Percentiles rank a stretch among this genome's conserved stretches.
phyloP scores from a whole-genome alignment of 805 yeast species.

The Wickerhamomyces sydowiorum region DNA sequence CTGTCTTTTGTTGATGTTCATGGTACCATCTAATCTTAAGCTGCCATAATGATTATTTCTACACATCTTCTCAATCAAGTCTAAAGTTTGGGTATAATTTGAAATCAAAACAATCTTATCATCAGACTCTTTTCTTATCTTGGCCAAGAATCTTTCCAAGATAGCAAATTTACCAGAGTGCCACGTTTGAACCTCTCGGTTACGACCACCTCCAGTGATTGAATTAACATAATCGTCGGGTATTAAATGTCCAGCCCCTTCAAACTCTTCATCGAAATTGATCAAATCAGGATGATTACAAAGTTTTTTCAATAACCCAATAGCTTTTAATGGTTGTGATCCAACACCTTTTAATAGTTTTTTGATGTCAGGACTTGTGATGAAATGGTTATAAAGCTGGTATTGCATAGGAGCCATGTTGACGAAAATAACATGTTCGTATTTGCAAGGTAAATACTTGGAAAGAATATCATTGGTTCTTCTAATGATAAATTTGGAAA shows the following conservation, averaged over 20 bases:
- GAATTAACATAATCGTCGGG: constrained; percentile 68
- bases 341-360: constrained; percentile 61
- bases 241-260: constrained; percentile 55
- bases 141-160: constrained; percentile 74
- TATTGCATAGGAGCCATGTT: constrained; percentile 74
- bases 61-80: constrained; percentile 84
- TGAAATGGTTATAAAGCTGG: constrained; percentile 62
- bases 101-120: constrained; percentile 94
- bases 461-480: constrained; percentile 93
- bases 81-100: constrained; percentile 91
- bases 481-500: constrained; percentile 85
- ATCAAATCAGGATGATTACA: constrained; percentile 93
- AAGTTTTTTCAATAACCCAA: constrained; percentile 80
- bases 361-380: constrained; percentile 73
- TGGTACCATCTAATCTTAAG: constrained; percentile 84
- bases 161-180: constrained; percentile 83
- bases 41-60: constrained; percentile 67
- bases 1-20: constrained; percentile 89
- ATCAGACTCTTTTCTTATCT: constrained; percentile 74
- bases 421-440: constrained; percentile 95
- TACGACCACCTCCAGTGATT: constrained; percentile 44
- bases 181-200: constrained; percentile 71
- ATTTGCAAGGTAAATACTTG: constrained; percentile 91
- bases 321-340: constrained; percentile 84
- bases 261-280: constrained; percentile 70